Evolutionary conservation across 352 stramenopile species (phyloP).

Genomic region (Phytophthora pistaciae): DNA sequence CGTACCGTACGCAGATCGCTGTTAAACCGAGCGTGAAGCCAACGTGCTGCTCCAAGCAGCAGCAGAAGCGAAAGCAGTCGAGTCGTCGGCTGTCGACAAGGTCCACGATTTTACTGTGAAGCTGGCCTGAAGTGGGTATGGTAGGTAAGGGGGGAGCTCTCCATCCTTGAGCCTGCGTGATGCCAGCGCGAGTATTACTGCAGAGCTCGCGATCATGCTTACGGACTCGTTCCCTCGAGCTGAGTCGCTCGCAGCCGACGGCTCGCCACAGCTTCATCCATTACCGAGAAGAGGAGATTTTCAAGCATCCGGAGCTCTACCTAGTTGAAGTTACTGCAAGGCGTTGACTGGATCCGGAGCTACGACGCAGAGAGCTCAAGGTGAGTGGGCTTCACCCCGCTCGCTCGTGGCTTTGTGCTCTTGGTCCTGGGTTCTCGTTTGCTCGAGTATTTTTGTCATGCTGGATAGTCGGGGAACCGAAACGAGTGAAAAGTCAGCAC

Average conservation of each 20-base stretch:
- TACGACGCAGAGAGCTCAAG: not conserved
- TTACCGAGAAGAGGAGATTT: not conserved
- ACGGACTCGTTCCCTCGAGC: not conserved
- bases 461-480: not conserved
- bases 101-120: constrained; percentile 1
- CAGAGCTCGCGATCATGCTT: not conserved
- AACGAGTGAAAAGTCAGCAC: not conserved
- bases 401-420: not conserved
- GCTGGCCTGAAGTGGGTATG: not conserved
- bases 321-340: not conserved
- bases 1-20: constrained; percentile 10
- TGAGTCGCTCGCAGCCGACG: not conserved
- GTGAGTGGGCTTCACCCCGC: not conserved
- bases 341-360: not conserved
- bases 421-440: not conserved
- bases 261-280: not conserved
- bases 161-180: not conserved
- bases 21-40: constrained; percentile 14
- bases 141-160: not conserved
- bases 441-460: constrained; percentile 15
- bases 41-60: not conserved
- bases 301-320: not conserved
- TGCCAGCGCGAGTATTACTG: not conserved
- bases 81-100: constrained; percentile 4
- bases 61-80: constrained; percentile 8